A percentile compares a stretch with the other conserved stretches of the same genome.
Conservation (phyloP, 2,329 filamentous ascomycete species). For the Penicillium sp. region DNA sequence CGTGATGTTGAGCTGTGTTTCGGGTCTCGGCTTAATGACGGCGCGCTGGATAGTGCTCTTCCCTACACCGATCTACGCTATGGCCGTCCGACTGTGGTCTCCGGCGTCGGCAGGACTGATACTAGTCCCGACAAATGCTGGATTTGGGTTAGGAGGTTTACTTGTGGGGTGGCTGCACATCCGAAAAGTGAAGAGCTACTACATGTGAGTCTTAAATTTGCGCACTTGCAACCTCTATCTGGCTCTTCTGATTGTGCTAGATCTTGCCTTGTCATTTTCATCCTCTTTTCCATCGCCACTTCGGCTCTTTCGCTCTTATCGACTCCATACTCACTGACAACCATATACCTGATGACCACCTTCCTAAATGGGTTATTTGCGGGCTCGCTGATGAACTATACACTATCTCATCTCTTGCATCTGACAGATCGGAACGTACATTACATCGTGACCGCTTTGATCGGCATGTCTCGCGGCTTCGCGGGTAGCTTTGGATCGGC, state of each 20-base stretch:
- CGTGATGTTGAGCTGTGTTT: slow-evolving; percentile 65
- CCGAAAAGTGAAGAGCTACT: slow-evolving; percentile 66
- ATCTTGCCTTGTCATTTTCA: slow-evolving; percentile 55
- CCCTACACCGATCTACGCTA: slow-evolving; percentile 72
- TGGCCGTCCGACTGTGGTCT: slow-evolving; percentile 65
- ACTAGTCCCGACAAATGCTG: slow-evolving; percentile 73
- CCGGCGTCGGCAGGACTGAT: slow-evolving; percentile 68
- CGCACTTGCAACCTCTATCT: too few relatives aligned
- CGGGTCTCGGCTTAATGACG: slow-evolving; percentile 73
- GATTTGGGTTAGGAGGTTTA: slow-evolving; percentile 69
- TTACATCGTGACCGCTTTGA: slow-evolving; percentile 67
- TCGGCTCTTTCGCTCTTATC: slow-evolving; percentile 53
- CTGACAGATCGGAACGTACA: slow-evolving; percentile 61
- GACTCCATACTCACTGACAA: slow-evolving; percentile 47
- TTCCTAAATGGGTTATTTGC: slow-evolving; percentile 67
- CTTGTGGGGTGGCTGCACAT: slow-evolving; percentile 71
- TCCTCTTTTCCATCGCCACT: slow-evolving; percentile 57
- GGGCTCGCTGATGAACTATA: slow-evolving; percentile 72
- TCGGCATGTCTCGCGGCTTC: slow-evolving; percentile 75
- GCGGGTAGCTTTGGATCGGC: slow-evolving; percentile 74
- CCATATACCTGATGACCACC: slow-evolving; percentile 54
- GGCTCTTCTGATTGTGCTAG: slow-evolving; percentile 20
- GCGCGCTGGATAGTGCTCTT: slow-evolving; percentile 74
- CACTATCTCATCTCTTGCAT: slow-evolving; percentile 71
- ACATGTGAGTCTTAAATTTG: slow-evolving; percentile 47